These are phyloP conservation scores for Alisma plantagoaquatica DNA, from an alignment of 106 monocot genomes.

Conservation along the genomic window DNA sequence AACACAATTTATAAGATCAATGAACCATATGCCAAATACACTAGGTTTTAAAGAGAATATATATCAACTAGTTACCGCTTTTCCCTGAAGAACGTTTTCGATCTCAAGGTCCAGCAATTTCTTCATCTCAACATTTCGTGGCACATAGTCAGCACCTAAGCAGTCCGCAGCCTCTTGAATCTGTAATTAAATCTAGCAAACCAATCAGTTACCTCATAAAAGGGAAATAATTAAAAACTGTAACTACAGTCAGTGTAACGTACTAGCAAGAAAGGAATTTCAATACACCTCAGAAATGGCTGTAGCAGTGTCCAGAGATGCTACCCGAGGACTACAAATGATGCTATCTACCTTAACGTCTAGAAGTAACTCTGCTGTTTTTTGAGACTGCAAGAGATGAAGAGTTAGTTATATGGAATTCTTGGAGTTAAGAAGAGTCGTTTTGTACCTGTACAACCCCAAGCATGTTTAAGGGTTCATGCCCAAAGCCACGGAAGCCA, in stretches of 20 bases:
- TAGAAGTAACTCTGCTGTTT: constrained; percentile 83
- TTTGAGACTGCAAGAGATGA: constrained; percentile 53
- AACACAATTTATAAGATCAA: no score
- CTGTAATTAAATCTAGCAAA: constrained; percentile 26
- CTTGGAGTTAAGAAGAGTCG: constrained; percentile 1
- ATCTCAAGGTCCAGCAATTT: constrained; percentile 70
- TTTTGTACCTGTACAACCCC: constrained; percentile 77
- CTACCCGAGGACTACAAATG: constrained; percentile 57
- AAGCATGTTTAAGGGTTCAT: constrained; percentile 93
- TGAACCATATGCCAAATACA: not conserved
- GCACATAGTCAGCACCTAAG: constrained; percentile 71
- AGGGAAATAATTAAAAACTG: not conserved
- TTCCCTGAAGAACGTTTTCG: constrained; percentile 38
- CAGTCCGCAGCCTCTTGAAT: constrained; percentile 97
- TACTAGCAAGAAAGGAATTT: not conserved
- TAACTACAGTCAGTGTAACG: not conserved
- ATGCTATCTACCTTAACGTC: constrained; percentile 65
- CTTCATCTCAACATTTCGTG: constrained; percentile 76
- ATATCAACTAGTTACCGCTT: constrained; percentile 19
- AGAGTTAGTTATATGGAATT: not conserved
- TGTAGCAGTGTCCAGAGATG: constrained; percentile 68
- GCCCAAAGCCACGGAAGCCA: constrained; percentile 40
- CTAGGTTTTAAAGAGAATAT: not conserved
- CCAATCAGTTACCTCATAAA: constrained; percentile 5
- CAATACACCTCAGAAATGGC: constrained; percentile 81